A percentile compares a stretch with the other conserved stretches of the same genome.
phyloP scores from a whole-genome alignment of 75 land plant genomes.

The Cupressus sempervirens region DNA sequence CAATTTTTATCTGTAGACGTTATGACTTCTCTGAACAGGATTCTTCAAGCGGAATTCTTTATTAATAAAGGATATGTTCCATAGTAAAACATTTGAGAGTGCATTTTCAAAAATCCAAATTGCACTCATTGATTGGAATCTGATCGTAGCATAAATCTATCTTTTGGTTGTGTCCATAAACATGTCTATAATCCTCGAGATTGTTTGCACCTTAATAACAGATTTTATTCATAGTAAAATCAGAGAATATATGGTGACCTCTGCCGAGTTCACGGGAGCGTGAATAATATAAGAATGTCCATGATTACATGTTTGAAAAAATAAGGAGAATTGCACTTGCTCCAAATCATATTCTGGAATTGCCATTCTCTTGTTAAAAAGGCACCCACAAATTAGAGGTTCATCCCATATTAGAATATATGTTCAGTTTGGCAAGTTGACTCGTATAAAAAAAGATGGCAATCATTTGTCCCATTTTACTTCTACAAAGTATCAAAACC shows the following conservation, averaged over 20 bases:
- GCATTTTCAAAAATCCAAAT: background rate
- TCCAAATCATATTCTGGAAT: background rate
- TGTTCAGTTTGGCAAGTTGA: background rate
- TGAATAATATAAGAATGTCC: background rate
- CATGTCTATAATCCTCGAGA: background rate
- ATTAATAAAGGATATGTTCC: background rate
- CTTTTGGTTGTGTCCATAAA: background rate
- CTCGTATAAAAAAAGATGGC: background rate
- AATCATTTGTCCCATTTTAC: background rate
- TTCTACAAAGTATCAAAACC: background rate
- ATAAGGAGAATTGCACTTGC: background rate
- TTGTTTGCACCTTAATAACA: background rate
- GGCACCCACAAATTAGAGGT: background rate
- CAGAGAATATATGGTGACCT: background rate
- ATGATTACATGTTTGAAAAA: background rate
- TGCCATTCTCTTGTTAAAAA: background rate
- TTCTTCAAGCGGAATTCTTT: background rate
- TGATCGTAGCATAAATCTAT: background rate
- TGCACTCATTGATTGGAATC: background rate
- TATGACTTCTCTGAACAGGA: background rate
- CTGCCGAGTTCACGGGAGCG: background rate
- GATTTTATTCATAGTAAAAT: background rate
- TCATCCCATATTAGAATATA: background rate
- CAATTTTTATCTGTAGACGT: background rate
- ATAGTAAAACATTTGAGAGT: background rate